Evolutionary conservation across 139 green algal genomes (phyloP).

Genomic region (Haematococcus lacustris): DNA sequence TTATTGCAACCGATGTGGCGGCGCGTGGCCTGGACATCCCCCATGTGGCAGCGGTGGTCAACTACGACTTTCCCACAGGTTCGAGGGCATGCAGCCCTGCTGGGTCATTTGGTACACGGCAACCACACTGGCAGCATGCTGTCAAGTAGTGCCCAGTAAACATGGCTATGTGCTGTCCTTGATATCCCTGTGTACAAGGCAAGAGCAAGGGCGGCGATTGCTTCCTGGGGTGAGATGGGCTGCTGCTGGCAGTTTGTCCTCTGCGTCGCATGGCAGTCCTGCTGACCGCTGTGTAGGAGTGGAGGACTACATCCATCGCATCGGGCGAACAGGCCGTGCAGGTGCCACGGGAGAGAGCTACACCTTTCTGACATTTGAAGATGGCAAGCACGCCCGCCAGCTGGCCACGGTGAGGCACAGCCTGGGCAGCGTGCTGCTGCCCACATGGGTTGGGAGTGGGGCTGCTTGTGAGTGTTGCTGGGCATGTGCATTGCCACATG

Average conservation of each 20-base stretch:
- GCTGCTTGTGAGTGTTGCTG: not conserved
- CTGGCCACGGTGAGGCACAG: conserved; percentile 37
- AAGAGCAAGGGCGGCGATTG: no score
- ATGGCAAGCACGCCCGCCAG: conserved; percentile 63
- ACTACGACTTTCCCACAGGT: conserved; percentile 80
- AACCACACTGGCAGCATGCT: no score
- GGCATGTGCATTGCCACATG: not conserved
- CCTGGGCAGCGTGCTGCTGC: not conserved
- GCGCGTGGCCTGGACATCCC: conserved; percentile 90
- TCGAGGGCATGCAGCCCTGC: not conserved
- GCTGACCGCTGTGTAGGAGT: conserved; percentile 10
- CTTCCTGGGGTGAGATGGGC: no score
- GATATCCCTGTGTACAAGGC: no score
- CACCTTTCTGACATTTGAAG: conserved; percentile 69
- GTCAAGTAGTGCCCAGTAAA: no score
- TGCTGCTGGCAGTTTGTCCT: no score
- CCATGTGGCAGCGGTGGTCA: conserved; percentile 76
- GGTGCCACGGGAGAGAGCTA: conserved; percentile 68
- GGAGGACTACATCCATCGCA: conserved; percentile 86
- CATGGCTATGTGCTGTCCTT: no score
- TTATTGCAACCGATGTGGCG: conserved; percentile 96
- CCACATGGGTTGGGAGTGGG: not conserved
- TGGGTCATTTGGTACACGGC: no score
- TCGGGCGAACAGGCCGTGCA: conserved; percentile 81
- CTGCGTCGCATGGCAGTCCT: no score